Base-by-base conservation (phyloP, 2,329 filamentous ascomycete species). In the Fusarium compactum region DNA sequence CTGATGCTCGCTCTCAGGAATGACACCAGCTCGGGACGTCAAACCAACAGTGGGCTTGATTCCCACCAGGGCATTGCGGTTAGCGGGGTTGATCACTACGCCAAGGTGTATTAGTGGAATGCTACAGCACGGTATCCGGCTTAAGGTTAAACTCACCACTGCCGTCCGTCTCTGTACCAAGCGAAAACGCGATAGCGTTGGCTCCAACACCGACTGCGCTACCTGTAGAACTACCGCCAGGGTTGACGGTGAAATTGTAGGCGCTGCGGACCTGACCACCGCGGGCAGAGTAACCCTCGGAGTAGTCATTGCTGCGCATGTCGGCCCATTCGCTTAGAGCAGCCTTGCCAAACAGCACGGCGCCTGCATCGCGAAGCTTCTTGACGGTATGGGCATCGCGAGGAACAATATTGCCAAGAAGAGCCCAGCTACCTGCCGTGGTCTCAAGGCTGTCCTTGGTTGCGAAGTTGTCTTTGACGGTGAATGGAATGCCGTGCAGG, bases 371-470 rank as follows among this genome's bases (percentile, higher is more conserved):
- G 6, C 91, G 86, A 38, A 94, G 83, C 65, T 82, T 83, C 22
- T 82, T 74, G 4, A 93, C 87, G 0, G 93, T 88, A 70, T 85
- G 80, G 2, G 91, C 89, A 76, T 94, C 91, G n/a, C 87, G 85
- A 5, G 91, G 90, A 0, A 92, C 88, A 0, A 90, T 80, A 47
- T 84, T 89, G 2, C 91, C 91, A 2, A 91, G 78, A 0, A 94
- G 83, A 20, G 89, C 89, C 85, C 84, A 90, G 73, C 85, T 89
- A 1, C 92, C 92, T 1, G 91, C 91, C 0, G 92, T 94, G 0
- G 91, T 94, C 76, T 94, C 86, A 85, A 94, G 91, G 75, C 91
- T 91, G 76, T 94, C 91, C 79, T 94, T 94, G 67, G 93, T 87
- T 9, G 90, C 82, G 76, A 92, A 91, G 62, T 76, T 76, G 63